A percentile compares a stretch with the other conserved stretches of the same genome.
Conservation (phyloP, 768 basidiomycete species). For the Lactifluus subvellereus region DNA sequence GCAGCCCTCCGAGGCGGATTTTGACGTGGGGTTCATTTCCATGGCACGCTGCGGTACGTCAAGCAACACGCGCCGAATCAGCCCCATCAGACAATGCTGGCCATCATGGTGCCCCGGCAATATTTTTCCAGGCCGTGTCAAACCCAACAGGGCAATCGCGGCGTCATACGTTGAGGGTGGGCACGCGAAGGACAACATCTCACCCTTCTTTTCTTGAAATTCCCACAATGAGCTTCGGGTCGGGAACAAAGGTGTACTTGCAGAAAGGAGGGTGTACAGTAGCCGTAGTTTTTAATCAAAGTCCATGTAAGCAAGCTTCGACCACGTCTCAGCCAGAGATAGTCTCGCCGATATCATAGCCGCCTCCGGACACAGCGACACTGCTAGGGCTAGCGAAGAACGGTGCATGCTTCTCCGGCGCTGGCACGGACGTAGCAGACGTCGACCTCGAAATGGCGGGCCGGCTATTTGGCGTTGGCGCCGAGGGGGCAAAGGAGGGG, state of each 20-base stretch:
- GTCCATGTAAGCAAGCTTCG: neutral
- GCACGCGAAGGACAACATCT: neutral
- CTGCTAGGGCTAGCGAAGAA: neutral
- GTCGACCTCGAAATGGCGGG: neutral
- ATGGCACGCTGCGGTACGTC: neutral
- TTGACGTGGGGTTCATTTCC: constrained; percentile 6
- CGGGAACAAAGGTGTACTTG: neutral
- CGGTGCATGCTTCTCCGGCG: neutral
- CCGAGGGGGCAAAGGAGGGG: neutral
- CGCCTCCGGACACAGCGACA: neutral
- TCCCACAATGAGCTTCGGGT: neutral
- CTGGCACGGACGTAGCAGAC: neutral
- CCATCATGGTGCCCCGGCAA: neutral
- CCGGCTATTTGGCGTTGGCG: neutral
- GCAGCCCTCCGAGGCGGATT: constrained; percentile 1
- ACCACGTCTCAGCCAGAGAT: neutral
- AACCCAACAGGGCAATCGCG: neutral
- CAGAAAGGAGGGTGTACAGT: neutral
- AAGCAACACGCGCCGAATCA: neutral
- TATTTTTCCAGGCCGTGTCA: neutral
- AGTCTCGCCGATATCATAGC: constrained; percentile 10
- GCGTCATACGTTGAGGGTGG: neutral
- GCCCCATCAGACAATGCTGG: neutral
- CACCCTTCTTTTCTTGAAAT: neutral
- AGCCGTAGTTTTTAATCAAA: neutral